Conservation (phyloP, 164 flowering plant genomes). For the Stephania japonica region DNA sequence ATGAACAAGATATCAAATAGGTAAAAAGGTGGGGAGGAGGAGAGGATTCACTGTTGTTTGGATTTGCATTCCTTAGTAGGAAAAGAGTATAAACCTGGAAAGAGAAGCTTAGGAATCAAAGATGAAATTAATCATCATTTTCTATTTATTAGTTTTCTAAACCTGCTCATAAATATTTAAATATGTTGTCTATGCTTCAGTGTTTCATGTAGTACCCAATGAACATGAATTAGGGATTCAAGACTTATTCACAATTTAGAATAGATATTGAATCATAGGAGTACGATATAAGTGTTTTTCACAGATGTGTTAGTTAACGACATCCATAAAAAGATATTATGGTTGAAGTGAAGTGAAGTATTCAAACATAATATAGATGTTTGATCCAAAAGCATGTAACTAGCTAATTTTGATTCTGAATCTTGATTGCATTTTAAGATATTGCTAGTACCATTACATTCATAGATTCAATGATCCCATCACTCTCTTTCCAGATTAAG, state of each 20-base stretch:
- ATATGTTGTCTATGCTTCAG: not conserved
- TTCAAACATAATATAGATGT: not conserved
- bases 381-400: not conserved
- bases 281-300: not conserved
- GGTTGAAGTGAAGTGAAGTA: not conserved
- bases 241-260: not conserved
- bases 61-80: not conserved
- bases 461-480: not conserved
- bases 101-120: not conserved
- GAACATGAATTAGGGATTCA: not conserved
- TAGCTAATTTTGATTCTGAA: not conserved
- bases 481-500: not conserved
- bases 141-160: not conserved
- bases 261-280: not conserved
- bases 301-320: not conserved
- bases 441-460: not conserved
- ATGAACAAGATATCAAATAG: no score
- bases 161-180: not conserved
- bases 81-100: not conserved
- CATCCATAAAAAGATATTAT: not conserved
- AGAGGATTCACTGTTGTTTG: not conserved
- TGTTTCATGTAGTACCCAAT: not conserved
- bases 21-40: no score
- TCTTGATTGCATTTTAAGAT: not conserved
- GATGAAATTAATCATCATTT: not conserved